These are phyloP conservation scores for Fusarium anguioides DNA, from an alignment of 2,329 filamentous ascomycete genomes.

Conservation along the genomic window DNA sequence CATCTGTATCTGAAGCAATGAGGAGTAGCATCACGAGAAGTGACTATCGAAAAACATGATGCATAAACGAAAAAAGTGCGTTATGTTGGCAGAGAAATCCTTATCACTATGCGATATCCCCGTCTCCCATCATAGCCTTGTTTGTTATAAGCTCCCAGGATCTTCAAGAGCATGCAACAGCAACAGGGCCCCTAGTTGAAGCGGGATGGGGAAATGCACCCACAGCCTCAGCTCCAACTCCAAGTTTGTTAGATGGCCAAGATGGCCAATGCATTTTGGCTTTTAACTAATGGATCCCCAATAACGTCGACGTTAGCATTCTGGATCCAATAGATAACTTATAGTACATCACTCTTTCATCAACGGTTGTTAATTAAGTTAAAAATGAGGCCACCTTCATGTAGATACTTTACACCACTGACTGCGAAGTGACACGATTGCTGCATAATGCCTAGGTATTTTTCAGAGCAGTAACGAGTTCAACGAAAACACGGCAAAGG, in stretches of 20 bases:
- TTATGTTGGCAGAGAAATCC: background rate
- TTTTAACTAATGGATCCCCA: background rate
- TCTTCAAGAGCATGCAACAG: conserved; percentile 29
- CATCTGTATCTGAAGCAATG: background rate
- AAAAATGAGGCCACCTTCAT: conserved; percentile 1
- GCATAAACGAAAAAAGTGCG: conserved; percentile 1
- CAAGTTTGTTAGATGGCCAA: conserved; percentile 4
- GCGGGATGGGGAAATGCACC: conserved; percentile 14
- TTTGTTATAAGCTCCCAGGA: conserved; percentile 16
- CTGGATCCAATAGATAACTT: background rate
- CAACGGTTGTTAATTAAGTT: background rate
- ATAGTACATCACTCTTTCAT: background rate
- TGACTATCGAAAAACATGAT: background rate
- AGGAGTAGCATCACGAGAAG: background rate
- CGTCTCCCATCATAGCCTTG: conserved; percentile 29
- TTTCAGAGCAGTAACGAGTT: conserved; percentile 1
- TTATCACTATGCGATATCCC: conserved; percentile 2
- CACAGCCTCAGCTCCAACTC: conserved; percentile 26
- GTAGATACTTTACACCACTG: background rate
- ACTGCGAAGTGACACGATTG: background rate
- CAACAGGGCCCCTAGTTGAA: conserved; percentile 21
- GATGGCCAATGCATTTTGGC: conserved; percentile 20
- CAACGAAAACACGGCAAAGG: background rate
- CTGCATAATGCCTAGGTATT: conserved; percentile 6
- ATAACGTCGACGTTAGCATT: conserved; percentile 5